Conservation (phyloP, 108 stramenopile genomes). For the Mayamaea pseudoterrestris region DNA sequence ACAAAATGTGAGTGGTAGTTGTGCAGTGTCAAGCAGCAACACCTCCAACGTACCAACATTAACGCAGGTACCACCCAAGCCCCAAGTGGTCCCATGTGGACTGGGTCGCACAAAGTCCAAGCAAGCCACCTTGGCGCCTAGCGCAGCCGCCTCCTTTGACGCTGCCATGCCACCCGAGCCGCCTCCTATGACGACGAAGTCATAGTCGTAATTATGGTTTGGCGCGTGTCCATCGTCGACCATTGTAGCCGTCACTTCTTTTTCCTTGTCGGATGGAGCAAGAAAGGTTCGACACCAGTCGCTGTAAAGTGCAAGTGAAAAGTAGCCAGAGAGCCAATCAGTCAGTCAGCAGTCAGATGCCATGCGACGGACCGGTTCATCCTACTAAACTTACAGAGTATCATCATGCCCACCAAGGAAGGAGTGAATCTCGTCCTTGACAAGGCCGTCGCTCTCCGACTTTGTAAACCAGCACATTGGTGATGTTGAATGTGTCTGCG, state of each 20-base stretch:
- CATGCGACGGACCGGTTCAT: no score
- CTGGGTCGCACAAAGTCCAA: constrained; percentile 96
- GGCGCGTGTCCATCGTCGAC: constrained; percentile 49
- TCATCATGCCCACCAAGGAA: constrained; percentile 83
- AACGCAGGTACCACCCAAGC: constrained; percentile 98
- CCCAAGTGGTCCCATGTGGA: constrained; percentile 90
- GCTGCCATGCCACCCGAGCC: constrained; percentile 90
- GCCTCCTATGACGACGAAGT: constrained; percentile 94
- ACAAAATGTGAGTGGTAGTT: no score
- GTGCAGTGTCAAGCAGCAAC: no score
- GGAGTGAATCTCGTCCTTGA: constrained; percentile 26
- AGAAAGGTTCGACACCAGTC: constrained; percentile 61
- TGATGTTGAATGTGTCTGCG: constrained; percentile 30
- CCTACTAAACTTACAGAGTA: no score
- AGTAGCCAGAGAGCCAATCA: no score
- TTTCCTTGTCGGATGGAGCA: constrained; percentile 10
- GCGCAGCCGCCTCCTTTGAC: constrained; percentile 85
- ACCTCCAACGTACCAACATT: no score
- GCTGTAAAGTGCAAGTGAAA: no score
- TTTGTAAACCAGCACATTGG: constrained; percentile 68
- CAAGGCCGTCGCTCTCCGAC: constrained; percentile 12
- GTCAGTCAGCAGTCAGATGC: no score
- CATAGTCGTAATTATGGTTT: constrained; percentile 86
- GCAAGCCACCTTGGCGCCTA: constrained; percentile 90
- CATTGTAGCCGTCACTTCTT: constrained; percentile 15